A percentile compares a stretch with the other conserved stretches of the same genome.
Conservation (phyloP, 257 asterid species). For the Primulina tabacum region DNA sequence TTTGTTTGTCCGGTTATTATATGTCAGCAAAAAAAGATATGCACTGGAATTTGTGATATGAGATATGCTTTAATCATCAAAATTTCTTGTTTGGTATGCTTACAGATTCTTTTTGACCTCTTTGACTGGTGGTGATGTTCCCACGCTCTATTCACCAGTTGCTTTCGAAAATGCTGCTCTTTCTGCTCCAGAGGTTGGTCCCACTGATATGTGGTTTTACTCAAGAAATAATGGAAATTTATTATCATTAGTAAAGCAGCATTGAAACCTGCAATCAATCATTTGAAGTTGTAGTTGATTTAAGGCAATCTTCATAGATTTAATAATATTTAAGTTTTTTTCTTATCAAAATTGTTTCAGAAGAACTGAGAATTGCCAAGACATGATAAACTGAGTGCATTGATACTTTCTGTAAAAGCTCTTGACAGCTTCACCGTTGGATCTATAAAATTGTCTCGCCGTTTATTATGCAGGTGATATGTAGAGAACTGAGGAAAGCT, state of each 20-base stretch:
- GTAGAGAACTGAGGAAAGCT: slow-evolving; percentile 79
- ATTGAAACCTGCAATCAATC: background rate
- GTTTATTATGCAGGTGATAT: slow-evolving; percentile 57
- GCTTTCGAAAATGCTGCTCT: slow-evolving; percentile 80
- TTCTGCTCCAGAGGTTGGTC: slow-evolving; percentile 82
- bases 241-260: slow-evolving; percentile 17
- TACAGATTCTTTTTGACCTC: slow-evolving; percentile 61
- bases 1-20: slow-evolving; percentile 9
- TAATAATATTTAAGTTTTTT: background rate
- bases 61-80: background rate
- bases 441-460: slow-evolving; percentile 20
- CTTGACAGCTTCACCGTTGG: background rate
- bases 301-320: slow-evolving; percentile 1
- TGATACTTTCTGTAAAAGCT: background rate
- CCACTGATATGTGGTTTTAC: slow-evolving; percentile 15
- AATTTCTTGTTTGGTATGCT: slow-evolving; percentile 25
- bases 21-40: slow-evolving; percentile 12
- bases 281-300: slow-evolving; percentile 10
- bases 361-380: background rate
- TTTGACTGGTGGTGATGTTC: slow-evolving; percentile 81
- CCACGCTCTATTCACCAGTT: slow-evolving; percentile 75
- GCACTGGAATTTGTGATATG: slow-evolving; percentile 1
- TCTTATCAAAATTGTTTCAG: slow-evolving; percentile 2
- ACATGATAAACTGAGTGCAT: background rate
- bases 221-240: background rate